Evolutionary conservation across 495 filamentous ascomycete species (phyloP).

Genomic region (Peziza echinospora): DNA sequence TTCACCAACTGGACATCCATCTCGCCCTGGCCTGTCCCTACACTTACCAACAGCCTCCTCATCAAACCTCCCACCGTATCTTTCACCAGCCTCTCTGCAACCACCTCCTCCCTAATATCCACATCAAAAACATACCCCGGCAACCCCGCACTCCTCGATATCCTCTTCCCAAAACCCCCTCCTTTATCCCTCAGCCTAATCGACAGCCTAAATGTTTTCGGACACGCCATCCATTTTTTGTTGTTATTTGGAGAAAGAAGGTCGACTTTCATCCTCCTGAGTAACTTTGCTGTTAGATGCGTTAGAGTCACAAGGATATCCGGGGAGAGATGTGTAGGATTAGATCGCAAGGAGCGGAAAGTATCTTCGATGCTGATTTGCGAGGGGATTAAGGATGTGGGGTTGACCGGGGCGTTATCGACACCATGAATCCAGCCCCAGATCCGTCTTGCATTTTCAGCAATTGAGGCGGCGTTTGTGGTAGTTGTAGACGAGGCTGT

Average conservation of each 20-base stretch:
- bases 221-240: conserved; percentile 42
- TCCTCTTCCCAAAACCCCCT: conserved; percentile 31
- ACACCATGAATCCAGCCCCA: conserved; percentile 42
- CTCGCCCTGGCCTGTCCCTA: conserved; percentile 26
- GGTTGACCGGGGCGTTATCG: conserved; percentile 43
- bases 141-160: conserved; percentile 32
- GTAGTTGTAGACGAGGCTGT: too few species aligned
- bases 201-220: conserved; percentile 52
- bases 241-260: conserved; percentile 30
- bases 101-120: conserved; percentile 1
- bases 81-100: conserved; percentile 45
- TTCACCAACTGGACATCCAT: conserved; percentile 74
- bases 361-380: conserved; percentile 93
- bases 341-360: conserved; percentile 41
- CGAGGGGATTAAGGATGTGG: conserved; percentile 48
- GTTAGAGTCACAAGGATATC: conserved; percentile 39
- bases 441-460: conserved; percentile 37
- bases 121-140: conserved; percentile 8
- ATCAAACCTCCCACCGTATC: conserved; percentile 50
- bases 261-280: conserved; percentile 60
- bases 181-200: conserved; percentile 42
- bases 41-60: conserved; percentile 46
- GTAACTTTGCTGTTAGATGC: conserved; percentile 41
- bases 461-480: too few species aligned
- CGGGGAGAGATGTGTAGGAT: too few species aligned